phyloP scores from a whole-genome alignment of 306 rosid genomes.

The Inga oerstediana region DNA sequence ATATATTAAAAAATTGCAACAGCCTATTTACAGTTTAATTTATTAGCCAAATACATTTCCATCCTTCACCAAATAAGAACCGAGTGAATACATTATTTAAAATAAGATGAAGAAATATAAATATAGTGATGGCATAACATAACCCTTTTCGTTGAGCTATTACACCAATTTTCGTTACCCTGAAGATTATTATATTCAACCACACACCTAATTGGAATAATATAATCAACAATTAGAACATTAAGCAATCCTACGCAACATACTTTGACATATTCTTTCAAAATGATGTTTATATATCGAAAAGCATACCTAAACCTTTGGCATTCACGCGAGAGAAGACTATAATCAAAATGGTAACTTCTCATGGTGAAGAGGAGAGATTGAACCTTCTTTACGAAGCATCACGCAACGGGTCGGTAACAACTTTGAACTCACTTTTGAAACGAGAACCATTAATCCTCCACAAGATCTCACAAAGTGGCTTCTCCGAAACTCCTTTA shows the following conservation, averaged over 20 bases:
- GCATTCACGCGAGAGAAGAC: not conserved
- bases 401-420: not conserved
- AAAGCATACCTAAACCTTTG: not conserved
- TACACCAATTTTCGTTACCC: not conserved
- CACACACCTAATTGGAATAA: not conserved
- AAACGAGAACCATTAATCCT: not conserved
- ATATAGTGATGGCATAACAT: not conserved
- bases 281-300: not conserved
- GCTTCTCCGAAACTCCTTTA: not conserved
- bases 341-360: not conserved
- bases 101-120: not conserved
- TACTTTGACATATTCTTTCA: not conserved
- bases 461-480: not conserved
- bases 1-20: not conserved
- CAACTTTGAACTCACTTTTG: not conserved
- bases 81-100: not conserved
- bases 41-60: not conserved
- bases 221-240: not conserved
- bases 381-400: not conserved
- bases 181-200: not conserved
- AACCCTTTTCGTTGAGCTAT: not conserved
- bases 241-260: not conserved
- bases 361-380: not conserved
- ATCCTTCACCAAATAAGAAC: not conserved
- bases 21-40: not conserved